Base-by-base conservation (phyloP, 2,329 filamentous ascomycete genomes). In the Cladobotryum mycophilum region DNA sequence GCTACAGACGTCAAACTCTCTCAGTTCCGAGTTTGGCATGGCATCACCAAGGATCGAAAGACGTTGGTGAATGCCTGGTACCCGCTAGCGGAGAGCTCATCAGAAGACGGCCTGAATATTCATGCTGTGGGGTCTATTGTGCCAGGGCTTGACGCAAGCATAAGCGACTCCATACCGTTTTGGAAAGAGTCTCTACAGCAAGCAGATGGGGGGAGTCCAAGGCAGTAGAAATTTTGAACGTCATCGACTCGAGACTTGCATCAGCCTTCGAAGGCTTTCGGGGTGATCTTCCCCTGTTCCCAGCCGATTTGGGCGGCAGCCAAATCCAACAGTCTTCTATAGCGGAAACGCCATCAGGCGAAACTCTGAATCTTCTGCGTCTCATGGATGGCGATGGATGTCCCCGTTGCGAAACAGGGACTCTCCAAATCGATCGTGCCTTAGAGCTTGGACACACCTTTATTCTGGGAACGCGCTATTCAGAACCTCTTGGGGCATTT, bases 391-490 rank as follows among this genome's bases (percentile, higher is more conserved):
- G 86, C 12, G 89, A 95, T 61, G 59, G 67, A 11, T 99, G 93
- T 60, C 82, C 88, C 0, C 74, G 76, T 37, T 99, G 93, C 64
- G 62, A 70, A 0, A 61, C 73, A 0, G 86, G 86, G 0, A 72
- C 67, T 2, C 73, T 97, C 18, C 75, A 74, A 41, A 74, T 87
- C 3, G 78, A 86, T 51, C 84, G 80, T 55, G 88, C 90, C 7
- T 85, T 97, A 45, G 93, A 99, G 69, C 77, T 97, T 14, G 93
- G 89, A 1, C 93, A 99, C 67, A 97, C 93, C 0, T 99, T 99
- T 70, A 85, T 95, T 66, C 82, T 99, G 1, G 91, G 92, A 11
- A 91, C 88, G 1, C 82, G 91, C 30, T 99, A 99, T 71, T 91
- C 87, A 20, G 75, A 80, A 17, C 85, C 89, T 0, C 75, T 99